Base-by-base conservation (phyloP, 306 rosid genomes). In the Carpinus fangiana region DNA sequence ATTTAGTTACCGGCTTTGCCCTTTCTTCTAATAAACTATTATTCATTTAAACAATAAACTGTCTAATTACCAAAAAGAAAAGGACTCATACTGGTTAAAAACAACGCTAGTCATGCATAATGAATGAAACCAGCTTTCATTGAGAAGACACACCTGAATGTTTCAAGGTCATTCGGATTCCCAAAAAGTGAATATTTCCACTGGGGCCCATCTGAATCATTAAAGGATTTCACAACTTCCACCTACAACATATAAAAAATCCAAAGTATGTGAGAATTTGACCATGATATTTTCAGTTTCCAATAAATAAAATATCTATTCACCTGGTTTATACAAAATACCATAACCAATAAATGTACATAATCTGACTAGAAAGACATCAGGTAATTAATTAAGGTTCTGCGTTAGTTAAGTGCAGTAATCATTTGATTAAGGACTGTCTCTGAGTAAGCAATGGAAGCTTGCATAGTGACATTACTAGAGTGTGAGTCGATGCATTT, bases 151-250 rank as follows among this genome's bases (percentile, higher is more conserved):
- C 55, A 95, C 98, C 98, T 90, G 86, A 92, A 95, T 74, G 98
- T 92, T 81, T 95, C 98, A 2, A 84, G 84, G 83, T 95, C 98
- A 82, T 86, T 95, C 80, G 98, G 98, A 86, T 95, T 95, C 78
- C 98, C 98, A 75, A 95, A 95, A 71, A 95, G 97, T 23, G 98
- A 95, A 83, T 89, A 88, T 60, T 85, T 87, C 98, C 98, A 95
- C 67, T 89, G 98, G 6, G 97, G 97, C 74, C 97, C 97, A 70
- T 95, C 98, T 14, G 90, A 84, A 84, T 94, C 98, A 69, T 90
- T 92, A 66, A 87, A 86, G 64, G 97, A 88, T 86, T 86, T 92
- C 85, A 94, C 90, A 82, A 94, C 97, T 92, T 92, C 98, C 73
- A 92, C 90, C 98, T 94, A 78, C 65, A 83, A 56, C 72, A 78